Evolutionary conservation across 1,139 yeast genomes (phyloP).

Genomic region (Saccharomyces hybrid): DNA sequence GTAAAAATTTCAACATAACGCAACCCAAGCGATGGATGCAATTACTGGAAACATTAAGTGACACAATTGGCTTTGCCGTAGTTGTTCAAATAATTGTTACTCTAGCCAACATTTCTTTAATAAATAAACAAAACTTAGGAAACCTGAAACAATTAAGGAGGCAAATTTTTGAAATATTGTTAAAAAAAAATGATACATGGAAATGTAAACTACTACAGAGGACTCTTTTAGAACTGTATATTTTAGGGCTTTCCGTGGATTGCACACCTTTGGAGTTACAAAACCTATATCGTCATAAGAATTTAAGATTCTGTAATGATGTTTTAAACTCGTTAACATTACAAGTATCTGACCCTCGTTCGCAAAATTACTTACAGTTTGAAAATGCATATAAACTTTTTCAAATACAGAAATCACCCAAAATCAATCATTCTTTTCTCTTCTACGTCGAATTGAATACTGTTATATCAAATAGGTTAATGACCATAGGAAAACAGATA

Average conservation of each 20-base stretch:
- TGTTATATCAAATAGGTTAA: conserved; percentile 22
- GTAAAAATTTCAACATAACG: conserved; percentile 4
- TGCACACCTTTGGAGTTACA: conserved; percentile 15
- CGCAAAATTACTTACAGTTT: conserved; percentile 20
- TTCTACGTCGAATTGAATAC: conserved; percentile 20
- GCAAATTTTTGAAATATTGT: conserved; percentile 5
- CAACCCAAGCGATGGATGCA: background rate
- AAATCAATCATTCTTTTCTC: conserved; percentile 13
- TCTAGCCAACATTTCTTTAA: conserved; percentile 13
- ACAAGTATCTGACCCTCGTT: conserved; percentile 12
- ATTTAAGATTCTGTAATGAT: conserved; percentile 5
- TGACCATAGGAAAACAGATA: conserved; percentile 18
- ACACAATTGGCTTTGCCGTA: background rate
- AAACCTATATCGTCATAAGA: conserved; percentile 11
- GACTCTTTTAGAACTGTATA: background rate
- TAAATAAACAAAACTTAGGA: conserved; percentile 16
- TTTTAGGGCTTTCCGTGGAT: conserved; percentile 6
- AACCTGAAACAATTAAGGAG: conserved; percentile 8
- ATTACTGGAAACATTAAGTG: background rate
- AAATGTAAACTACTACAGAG: background rate
- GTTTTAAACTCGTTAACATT: conserved; percentile 15
- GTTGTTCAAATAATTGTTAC: conserved; percentile 16
- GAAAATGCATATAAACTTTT: conserved; percentile 20
- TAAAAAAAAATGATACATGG: background rate
- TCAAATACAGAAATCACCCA: conserved; percentile 1